Evolutionary conservation across 495 filamentous ascomycete species (phyloP), one percentile per base, ranked within the genome.

Genomic region (Talaromyces trachyspermus): DNA sequence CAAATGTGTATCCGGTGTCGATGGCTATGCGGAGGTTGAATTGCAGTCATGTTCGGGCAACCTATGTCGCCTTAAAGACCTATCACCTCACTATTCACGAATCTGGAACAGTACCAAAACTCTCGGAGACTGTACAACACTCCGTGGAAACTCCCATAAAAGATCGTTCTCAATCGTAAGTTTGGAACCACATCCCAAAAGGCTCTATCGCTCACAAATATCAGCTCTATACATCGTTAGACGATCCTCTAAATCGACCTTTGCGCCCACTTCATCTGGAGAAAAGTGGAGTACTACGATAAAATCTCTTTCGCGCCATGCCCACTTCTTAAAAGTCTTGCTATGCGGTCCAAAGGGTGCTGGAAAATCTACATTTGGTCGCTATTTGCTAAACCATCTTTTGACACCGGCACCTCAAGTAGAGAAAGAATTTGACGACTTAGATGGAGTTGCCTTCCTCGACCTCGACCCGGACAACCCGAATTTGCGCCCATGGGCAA

Each of bases 331-430:
- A 1, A 62, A 60, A 26, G 63, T 80, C 3, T 69, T 91, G 48
- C 60, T 91, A 3, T 87, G 82, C 43, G 89, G 89, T 2, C 84
- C 88, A 1, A 91, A 94, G 49, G 82, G 78, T 1, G 85, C 88
- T 11, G 89, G 89, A 12, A 95, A 95, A 60, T 95, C 89, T 2
- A 91, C 86, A 0, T 89, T 95, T 53, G 78, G 80, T 35, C 84
- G 81, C 40, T 67, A 88, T n/a, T 68, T 95, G 15, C 61, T 75
- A 10, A 95, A 95, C 61, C 76, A 79, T 49, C 68, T 90, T n/a
- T 66, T 91, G 19, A 83, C 80, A 17, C 65, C 59, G 23, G 54
- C 61, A 4, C 64, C 65, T 4, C 60, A 69, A 26, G 53, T 57
- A 5, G 65, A 65, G 33, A 60, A 58, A 6, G 56, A 58, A 29